phyloP scores from a whole-genome alignment of 495 filamentous ascomycete genomes.

The Baudoinia panamericana region DNA sequence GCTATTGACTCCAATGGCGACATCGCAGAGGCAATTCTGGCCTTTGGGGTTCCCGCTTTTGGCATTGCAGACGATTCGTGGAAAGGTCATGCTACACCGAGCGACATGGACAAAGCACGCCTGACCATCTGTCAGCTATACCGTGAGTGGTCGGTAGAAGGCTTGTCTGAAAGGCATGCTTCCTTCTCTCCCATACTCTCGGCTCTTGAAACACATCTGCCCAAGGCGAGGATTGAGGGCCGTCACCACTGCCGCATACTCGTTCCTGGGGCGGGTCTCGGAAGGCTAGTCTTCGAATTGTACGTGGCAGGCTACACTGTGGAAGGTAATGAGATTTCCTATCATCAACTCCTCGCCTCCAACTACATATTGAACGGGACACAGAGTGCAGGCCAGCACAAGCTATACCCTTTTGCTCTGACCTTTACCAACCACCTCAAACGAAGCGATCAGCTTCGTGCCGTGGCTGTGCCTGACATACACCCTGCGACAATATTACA shows the following conservation, averaged over 20 bases:
- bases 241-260: slow-evolving; percentile 47
- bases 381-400: slow-evolving; percentile 30
- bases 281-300: slow-evolving; percentile 75
- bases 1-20: slow-evolving; percentile 78
- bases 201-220: slow-evolving; percentile 46
- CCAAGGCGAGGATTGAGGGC: slow-evolving; percentile 21
- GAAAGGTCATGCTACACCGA: slow-evolving; percentile 48
- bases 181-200: slow-evolving; percentile 61
- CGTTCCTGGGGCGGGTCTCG: slow-evolving; percentile 81
- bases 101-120: slow-evolving; percentile 77
- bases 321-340: slow-evolving; percentile 94
- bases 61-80: slow-evolving; percentile 40
- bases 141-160: slow-evolving; percentile 84
- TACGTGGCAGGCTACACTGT: slow-evolving; percentile 57
- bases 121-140: slow-evolving; percentile 88
- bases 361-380: slow-evolving; percentile 80
- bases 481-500: slow-evolving; percentile 49
- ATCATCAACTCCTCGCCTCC: slow-evolving; percentile 78
- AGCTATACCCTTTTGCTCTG: slow-evolving; percentile 65
- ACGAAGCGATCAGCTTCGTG: slow-evolving; percentile 55
- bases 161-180: slow-evolving; percentile 53
- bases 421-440: slow-evolving; percentile 66
- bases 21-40: slow-evolving; percentile 63
- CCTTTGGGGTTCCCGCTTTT: slow-evolving; percentile 52
- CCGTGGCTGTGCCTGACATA: slow-evolving; percentile 61